phyloP scores from a whole-genome alignment of 2,329 filamentous ascomycete genomes.

The Zarea fungicola region DNA sequence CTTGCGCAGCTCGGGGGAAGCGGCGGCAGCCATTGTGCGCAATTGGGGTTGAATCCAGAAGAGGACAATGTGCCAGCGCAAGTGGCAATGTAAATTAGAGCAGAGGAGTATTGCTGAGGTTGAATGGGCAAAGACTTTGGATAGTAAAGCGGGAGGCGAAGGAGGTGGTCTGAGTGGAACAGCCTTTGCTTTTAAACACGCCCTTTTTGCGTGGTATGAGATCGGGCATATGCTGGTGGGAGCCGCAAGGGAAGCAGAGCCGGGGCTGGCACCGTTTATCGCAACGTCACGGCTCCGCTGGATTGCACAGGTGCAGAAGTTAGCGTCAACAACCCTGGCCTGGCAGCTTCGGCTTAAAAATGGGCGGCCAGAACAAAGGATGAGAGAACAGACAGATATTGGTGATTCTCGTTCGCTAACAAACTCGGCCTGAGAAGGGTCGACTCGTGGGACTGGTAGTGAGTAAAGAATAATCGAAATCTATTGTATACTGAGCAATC shows the following conservation, averaged over 20 bases:
- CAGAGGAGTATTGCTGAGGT: too few relatives aligned
- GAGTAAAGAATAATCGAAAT: too few relatives aligned
- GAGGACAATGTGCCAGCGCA: background rate
- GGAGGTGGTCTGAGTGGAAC: slow-evolving; percentile 5
- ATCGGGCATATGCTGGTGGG: slow-evolving; percentile 1
- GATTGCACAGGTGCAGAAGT: slow-evolving; percentile 3
- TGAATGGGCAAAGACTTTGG: background rate
- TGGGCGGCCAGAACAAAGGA: background rate
- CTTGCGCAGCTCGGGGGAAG: slow-evolving; percentile 13
- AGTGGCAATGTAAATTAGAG: too few relatives aligned
- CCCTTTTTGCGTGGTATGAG: background rate
- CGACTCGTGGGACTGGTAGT: too few relatives aligned
- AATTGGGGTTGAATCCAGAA: slow-evolving; percentile 11
- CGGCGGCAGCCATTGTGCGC: slow-evolving; percentile 8
- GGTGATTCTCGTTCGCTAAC: too few relatives aligned
- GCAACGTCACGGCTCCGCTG: slow-evolving; percentile 27
- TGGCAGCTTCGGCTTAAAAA: slow-evolving; percentile 3
- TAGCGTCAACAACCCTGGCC: background rate
- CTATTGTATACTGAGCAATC: too few relatives aligned
- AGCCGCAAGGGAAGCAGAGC: slow-evolving; percentile 2
- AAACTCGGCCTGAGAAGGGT: too few relatives aligned
- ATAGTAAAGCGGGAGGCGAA: background rate
- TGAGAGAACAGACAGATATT: background rate
- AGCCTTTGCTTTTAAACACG: slow-evolving; percentile 6
- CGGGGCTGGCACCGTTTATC: slow-evolving; percentile 5